A percentile compares a stretch with the other conserved stretches of the same genome.
Evolutionary conservation across 208 protist genomes (phyloP).

Genomic region (Acanthamoeba comandoni): DNA sequence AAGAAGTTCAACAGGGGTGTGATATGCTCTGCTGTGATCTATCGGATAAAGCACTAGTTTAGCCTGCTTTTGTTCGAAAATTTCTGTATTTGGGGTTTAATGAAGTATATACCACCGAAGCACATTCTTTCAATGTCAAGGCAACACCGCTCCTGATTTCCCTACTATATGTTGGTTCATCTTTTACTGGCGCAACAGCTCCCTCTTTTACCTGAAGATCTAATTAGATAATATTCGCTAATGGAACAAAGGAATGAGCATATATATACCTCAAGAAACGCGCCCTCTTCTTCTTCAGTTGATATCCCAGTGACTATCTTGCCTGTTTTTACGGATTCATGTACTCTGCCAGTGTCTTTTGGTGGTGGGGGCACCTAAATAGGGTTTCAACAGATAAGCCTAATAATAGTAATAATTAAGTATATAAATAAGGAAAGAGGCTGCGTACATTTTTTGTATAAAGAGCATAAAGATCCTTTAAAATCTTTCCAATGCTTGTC

Average conservation of each 20-base stretch:
- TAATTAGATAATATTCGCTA: not conserved
- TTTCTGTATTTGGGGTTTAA: not conserved
- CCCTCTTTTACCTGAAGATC: not conserved
- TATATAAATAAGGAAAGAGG: not conserved
- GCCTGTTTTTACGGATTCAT: slow-evolving; percentile 23
- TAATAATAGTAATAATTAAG: not conserved
- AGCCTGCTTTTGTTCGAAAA: not conserved
- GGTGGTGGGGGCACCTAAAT: slow-evolving; percentile 42
- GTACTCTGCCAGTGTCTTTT: slow-evolving; percentile 41
- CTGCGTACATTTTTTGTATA: slow-evolving; percentile 49
- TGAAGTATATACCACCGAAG: not conserved
- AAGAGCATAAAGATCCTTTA: slow-evolving; percentile 49
- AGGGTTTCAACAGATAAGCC: not conserved
- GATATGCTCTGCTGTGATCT: slow-evolving; percentile 35
- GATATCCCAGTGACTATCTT: not conserved
- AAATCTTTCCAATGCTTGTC: not conserved
- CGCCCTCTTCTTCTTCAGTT: slow-evolving; percentile 14
- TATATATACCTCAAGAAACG: too few relatives aligned
- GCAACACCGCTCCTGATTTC: slow-evolving; percentile 60
- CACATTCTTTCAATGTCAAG: slow-evolving; percentile 24
- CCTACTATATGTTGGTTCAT: slow-evolving; percentile 1
- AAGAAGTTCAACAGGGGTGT: slow-evolving; percentile 51
- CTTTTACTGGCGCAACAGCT: slow-evolving; percentile 31
- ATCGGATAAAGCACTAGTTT: not conserved
- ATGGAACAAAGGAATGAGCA: not conserved